Evolutionary conservation across 352 stramenopile species (phyloP).

Genomic region (Pythium aristosporum): DNA sequence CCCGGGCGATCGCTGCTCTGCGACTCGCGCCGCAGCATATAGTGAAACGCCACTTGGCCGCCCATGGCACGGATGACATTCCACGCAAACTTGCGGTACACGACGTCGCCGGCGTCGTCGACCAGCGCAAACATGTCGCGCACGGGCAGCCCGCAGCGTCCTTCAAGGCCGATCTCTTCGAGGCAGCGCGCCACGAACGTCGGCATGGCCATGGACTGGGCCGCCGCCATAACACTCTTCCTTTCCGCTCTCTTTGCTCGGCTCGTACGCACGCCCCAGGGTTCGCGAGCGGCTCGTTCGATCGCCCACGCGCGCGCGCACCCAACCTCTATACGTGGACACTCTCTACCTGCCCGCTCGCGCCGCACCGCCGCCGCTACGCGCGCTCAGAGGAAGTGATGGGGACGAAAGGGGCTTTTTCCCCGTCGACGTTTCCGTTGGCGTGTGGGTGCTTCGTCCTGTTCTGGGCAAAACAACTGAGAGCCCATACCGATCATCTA

Average conservation of each 20-base stretch:
- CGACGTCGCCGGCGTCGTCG: conserved; percentile 51
- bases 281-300: conserved; percentile 15
- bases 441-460: background rate
- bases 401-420: background rate
- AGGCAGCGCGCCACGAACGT: conserved; percentile 74
- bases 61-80: conserved; percentile 55
- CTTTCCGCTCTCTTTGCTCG: background rate
- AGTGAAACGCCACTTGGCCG: conserved; percentile 58
- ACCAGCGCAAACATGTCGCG: conserved; percentile 57
- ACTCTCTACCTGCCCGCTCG: background rate
- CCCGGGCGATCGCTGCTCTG: background rate
- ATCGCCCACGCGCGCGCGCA: conserved; percentile 1
- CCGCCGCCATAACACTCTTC: conserved; percentile 15
- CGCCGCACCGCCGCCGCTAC: background rate
- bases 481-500: background rate
- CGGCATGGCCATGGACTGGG: conserved; percentile 45
- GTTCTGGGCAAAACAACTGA: background rate
- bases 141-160: conserved; percentile 65
- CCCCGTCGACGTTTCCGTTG: conserved; percentile 12
- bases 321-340: background rate
- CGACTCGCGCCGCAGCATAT: conserved; percentile 45
- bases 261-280: background rate
- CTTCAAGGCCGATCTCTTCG: conserved; percentile 79
- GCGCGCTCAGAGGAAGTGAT: background rate
- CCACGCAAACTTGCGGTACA: conserved; percentile 65